phyloP scores from a whole-genome alignment of 2,329 filamentous ascomycete species.

The Bipolaris gigantea region DNA sequence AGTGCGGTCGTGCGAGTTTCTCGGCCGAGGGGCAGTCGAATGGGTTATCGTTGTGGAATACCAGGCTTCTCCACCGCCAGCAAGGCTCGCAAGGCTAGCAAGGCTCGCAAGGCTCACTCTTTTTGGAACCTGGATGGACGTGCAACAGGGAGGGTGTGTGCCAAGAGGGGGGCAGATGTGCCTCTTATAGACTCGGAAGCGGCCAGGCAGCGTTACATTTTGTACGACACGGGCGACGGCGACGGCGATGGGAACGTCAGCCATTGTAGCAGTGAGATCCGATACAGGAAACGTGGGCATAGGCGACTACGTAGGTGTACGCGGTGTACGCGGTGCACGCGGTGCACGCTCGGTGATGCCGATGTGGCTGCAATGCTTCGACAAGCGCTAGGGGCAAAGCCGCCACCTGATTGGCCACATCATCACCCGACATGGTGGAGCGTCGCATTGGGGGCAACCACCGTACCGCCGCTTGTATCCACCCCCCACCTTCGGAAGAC shows the following conservation, averaged over 20 bases:
- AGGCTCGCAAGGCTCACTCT: not conserved
- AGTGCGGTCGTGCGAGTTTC: not conserved
- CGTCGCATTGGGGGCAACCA: conserved; percentile 4
- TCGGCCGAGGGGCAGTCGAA: not conserved
- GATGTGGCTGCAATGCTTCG: conserved; percentile 1
- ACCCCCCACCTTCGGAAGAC: not conserved
- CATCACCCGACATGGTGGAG: not conserved
- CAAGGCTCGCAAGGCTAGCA: not conserved
- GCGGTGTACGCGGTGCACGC: not conserved
- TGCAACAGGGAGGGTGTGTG: not conserved
- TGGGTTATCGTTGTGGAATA: not conserved
- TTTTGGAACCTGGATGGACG: not conserved
- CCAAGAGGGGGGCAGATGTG: not conserved
- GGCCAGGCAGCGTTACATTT: not conserved
- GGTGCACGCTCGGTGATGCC: conserved; percentile 7
- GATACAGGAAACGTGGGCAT: not conserved
- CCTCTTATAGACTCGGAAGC: not conserved
- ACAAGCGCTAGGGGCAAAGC: not conserved
- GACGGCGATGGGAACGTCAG: not conserved
- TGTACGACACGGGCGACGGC: not conserved
- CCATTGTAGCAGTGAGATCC: conserved; percentile 8
- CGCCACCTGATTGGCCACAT: not conserved
- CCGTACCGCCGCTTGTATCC: not conserved
- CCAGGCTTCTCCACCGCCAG: not conserved
- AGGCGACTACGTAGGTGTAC: not conserved